These are phyloP conservation scores for Sugiyamaella boreocaroliniensis DNA, from an alignment of 805 yeast species.

Conservation along the genomic window DNA sequence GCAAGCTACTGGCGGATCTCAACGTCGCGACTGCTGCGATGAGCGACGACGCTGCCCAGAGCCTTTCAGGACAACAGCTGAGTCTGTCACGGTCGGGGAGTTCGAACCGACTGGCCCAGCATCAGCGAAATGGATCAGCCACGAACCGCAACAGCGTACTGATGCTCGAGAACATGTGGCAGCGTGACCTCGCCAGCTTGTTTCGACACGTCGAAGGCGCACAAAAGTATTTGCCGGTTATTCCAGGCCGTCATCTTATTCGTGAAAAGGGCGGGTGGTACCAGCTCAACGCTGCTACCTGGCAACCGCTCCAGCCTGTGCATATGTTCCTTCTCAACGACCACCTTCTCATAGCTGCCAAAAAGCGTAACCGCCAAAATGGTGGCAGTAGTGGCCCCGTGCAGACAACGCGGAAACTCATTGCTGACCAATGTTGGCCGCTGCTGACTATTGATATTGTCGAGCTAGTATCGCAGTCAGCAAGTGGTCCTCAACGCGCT, in stretches of 20 bases:
- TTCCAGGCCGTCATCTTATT: conserved; percentile 74
- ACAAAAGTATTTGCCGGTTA: conserved; percentile 64
- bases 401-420: conserved; percentile 36
- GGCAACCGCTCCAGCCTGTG: conserved; percentile 69
- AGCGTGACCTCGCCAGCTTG: conserved; percentile 56
- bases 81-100: neutral
- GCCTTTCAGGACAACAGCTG: neutral
- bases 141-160: conserved; percentile 58
- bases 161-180: conserved; percentile 78
- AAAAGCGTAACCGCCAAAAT: conserved; percentile 37
- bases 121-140: neutral
- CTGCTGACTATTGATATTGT: conserved; percentile 50
- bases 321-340: conserved; percentile 77
- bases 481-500: conserved; percentile 23
- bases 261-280: conserved; percentile 80
- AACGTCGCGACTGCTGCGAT: conserved; percentile 54
- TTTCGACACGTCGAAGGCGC: conserved; percentile 90
- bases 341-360: conserved; percentile 64
- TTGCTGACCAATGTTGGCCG: conserved; percentile 77
- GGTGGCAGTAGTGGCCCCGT: conserved; percentile 12
- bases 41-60: conserved; percentile 52
- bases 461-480: conserved; percentile 32
- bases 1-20: conserved; percentile 54
- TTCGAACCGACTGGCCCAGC: neutral
- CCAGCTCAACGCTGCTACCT: conserved; percentile 77